phyloP scores from a whole-genome alignment of 2,329 filamentous ascomycete genomes.

The Colletotrichum sp. region DNA sequence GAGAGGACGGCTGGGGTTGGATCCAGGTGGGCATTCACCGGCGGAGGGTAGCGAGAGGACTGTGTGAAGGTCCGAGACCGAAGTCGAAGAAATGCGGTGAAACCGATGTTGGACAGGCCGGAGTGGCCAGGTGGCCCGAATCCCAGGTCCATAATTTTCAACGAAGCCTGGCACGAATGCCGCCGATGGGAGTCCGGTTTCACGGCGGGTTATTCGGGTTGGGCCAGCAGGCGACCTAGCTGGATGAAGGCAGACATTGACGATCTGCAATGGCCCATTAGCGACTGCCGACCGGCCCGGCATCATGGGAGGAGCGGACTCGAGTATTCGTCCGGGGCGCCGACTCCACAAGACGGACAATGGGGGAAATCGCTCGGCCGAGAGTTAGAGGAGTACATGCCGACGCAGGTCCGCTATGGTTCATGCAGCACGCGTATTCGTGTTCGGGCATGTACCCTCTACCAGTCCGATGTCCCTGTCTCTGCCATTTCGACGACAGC shows the following conservation, averaged over 20 bases:
- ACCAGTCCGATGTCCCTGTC: background rate
- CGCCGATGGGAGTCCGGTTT: background rate
- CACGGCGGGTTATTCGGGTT: background rate
- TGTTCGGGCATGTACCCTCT: background rate
- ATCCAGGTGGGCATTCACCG: background rate
- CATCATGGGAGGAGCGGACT: constrained; percentile 9
- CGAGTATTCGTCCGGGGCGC: background rate
- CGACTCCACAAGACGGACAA: background rate
- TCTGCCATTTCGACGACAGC: background rate
- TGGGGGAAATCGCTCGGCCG: background rate
- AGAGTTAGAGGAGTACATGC: background rate
- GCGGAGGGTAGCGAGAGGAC: background rate
- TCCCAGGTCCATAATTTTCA: background rate
- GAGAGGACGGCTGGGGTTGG: background rate
- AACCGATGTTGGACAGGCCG: background rate
- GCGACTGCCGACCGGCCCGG: constrained; percentile 1
- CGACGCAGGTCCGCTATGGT: background rate
- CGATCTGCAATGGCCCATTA: background rate
- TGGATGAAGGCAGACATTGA: background rate
- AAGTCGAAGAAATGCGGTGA: background rate
- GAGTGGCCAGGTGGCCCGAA: background rate
- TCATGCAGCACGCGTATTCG: background rate
- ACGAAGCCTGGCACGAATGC: background rate
- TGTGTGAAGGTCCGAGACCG: constrained; percentile 1
- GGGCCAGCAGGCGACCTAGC: background rate